phyloP scores from a whole-genome alignment of 805 yeast genomes.

The Cyberlindnera subsufficiens region DNA sequence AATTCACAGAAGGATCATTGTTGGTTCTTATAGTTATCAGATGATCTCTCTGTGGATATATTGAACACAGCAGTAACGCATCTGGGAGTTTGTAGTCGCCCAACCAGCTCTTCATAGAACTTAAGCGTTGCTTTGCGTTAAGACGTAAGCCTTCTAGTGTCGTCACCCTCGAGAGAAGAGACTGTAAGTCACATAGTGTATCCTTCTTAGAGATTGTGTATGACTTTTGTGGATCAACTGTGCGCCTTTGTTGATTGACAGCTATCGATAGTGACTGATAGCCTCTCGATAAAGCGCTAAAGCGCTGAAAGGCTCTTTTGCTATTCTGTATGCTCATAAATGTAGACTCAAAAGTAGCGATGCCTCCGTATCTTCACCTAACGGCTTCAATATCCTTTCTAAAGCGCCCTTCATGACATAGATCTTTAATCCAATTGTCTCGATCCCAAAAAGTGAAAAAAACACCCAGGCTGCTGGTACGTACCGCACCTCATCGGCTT shows the following conservation, averaged over 20 bases:
- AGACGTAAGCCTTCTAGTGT: not conserved
- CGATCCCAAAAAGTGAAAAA: not conserved
- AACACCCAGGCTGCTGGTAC: not conserved
- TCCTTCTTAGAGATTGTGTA: no score
- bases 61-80: conserved; percentile 6
- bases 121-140: not conserved
- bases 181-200: no score
- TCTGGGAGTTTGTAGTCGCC: conserved; percentile 8
- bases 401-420: no score
- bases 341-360: no score
- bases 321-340: no score
- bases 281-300: not conserved
- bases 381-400: no score
- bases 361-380: no score
- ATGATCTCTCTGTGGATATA: conserved; percentile 8
- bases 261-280: conserved; percentile 8
- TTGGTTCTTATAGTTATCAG: conserved; percentile 1
- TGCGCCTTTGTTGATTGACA: not conserved
- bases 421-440: no score
- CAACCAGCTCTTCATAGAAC: conserved; percentile 1
- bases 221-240: no score
- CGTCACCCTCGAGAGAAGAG: no score
- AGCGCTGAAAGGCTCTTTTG: no score
- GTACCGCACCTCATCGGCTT: not conserved
- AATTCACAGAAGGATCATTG: not conserved